A percentile compares a stretch with the other conserved stretches of the same genome.
These are phyloP conservation scores for Trichoderma semiorbis DNA, from an alignment of 2,329 filamentous ascomycete genomes.

Conservation along the genomic window DNA sequence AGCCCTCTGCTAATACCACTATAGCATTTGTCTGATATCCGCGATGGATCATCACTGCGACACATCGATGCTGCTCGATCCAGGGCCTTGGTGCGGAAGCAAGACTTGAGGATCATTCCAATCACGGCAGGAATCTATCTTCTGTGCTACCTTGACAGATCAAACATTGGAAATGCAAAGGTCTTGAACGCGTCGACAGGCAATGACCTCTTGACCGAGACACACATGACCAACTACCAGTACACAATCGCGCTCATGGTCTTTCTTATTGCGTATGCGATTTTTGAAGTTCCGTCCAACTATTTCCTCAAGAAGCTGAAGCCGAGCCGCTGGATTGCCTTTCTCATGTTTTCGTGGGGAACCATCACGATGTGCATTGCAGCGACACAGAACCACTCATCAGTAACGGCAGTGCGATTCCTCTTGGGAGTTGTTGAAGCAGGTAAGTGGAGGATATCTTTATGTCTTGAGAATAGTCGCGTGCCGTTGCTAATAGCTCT, in stretches of 20 bases:
- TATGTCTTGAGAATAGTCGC: background rate
- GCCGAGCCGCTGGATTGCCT: background rate
- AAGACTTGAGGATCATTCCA: background rate
- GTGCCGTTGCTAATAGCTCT: background rate
- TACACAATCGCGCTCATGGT: background rate
- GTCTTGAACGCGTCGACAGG: background rate
- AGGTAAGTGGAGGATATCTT: background rate
- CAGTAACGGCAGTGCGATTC: background rate
- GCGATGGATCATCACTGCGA: background rate
- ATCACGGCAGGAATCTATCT: background rate
- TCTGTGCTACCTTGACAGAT: background rate
- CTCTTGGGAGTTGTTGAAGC: background rate
- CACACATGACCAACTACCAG: background rate
- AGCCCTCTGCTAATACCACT: background rate
- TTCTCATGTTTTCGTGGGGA: background rate
- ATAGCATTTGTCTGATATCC: background rate
- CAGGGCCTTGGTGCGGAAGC: background rate
- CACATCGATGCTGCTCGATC: background rate
- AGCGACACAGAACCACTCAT: background rate
- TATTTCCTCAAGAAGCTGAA: background rate
- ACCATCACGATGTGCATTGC: background rate
- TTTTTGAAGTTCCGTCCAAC: background rate
- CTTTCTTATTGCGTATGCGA: background rate
- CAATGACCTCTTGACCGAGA: background rate
- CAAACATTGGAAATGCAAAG: conserved; percentile 3